A percentile compares a stretch with the other conserved stretches of the same genome.
Evolutionary conservation across 352 stramenopile genomes (phyloP).

Genomic region (Pseudoperonospora humuli): DNA sequence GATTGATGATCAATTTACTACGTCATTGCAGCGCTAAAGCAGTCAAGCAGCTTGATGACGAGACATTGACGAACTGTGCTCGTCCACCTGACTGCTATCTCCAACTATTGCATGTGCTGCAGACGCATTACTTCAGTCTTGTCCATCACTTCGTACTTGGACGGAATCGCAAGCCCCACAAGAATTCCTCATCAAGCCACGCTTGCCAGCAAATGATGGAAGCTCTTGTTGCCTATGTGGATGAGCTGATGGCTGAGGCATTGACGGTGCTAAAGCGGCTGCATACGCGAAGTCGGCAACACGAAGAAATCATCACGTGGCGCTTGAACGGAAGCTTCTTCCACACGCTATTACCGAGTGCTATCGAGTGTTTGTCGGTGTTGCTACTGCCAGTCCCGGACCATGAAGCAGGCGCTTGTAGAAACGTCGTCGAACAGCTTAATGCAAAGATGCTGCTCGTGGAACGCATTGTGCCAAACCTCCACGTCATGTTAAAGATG

Average conservation of each 20-base stretch:
- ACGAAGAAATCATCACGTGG: slow-evolving; percentile 44
- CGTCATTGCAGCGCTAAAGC: slow-evolving; percentile 17
- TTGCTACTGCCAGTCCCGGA: slow-evolving; percentile 10
- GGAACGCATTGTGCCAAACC: slow-evolving; percentile 29
- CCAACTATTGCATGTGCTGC: slow-evolving; percentile 27
- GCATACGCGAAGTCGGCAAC: slow-evolving; percentile 43
- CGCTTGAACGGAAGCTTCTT: slow-evolving; percentile 47
- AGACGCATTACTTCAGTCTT: slow-evolving; percentile 38
- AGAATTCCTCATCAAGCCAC: background rate
- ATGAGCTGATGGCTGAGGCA: slow-evolving; percentile 26
- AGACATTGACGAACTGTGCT: slow-evolving; percentile 10
- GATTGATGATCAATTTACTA: slow-evolving; percentile 19
- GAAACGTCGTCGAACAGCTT: background rate
- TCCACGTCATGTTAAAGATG: slow-evolving; percentile 45
- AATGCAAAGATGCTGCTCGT: slow-evolving; percentile 19
- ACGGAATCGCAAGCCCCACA: background rate
- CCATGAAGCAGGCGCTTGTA: background rate
- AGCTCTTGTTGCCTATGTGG: slow-evolving; percentile 32
- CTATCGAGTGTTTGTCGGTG: slow-evolving; percentile 38
- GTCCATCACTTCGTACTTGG: slow-evolving; percentile 3
- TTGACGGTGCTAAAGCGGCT: slow-evolving; percentile 35
- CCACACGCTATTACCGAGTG: slow-evolving; percentile 32
- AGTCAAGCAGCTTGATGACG: slow-evolving; percentile 14
- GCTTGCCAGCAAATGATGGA: slow-evolving; percentile 18
- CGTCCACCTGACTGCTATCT: slow-evolving; percentile 24